These are phyloP conservation scores for Neofusicoccum laricinum DNA, from an alignment of 2,329 filamentous ascomycete species.

Conservation along the genomic window DNA sequence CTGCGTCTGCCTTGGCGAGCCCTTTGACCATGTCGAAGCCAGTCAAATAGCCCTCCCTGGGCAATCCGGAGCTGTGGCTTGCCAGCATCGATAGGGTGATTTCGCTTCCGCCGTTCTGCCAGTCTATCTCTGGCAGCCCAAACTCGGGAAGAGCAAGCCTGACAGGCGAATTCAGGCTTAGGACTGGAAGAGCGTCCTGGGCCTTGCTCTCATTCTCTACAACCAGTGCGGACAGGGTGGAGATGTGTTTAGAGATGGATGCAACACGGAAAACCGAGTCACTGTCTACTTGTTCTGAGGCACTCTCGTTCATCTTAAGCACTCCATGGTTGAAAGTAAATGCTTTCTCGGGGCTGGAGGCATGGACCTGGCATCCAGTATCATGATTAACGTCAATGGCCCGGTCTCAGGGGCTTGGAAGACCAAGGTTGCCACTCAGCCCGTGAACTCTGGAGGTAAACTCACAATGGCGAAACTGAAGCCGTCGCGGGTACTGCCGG, in stretches of 20 bases:
- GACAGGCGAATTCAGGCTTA: constrained; percentile 27
- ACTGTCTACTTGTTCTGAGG: constrained; percentile 21
- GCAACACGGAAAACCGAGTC: constrained; percentile 31
- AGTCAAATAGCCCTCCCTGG: constrained; percentile 30
- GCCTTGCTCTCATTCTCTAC: constrained; percentile 21
- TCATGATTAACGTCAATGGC: background rate
- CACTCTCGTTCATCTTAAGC: constrained; percentile 30
- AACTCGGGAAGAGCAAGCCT: constrained; percentile 25
- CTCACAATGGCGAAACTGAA: constrained; percentile 30
- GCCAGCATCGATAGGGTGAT: constrained; percentile 33
- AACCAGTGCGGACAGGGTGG: constrained; percentile 25
- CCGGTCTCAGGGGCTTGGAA: background rate
- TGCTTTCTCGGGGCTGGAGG: constrained; percentile 22
- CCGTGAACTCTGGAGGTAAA: background rate
- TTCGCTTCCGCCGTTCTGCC: constrained; percentile 30
- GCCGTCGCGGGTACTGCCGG: constrained; percentile 27
- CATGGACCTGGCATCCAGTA: constrained; percentile 24
- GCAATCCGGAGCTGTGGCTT: constrained; percentile 29
- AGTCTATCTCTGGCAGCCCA: constrained; percentile 24
- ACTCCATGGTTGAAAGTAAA: constrained; percentile 29
- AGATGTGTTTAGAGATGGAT: constrained; percentile 30
- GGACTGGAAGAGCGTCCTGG: background rate
- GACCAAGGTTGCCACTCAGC: background rate
- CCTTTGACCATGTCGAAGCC: constrained; percentile 28
- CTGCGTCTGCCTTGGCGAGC: constrained; percentile 25